Conservation (phyloP, 139 green algal species). For the Desmodesmus armatus region DNA sequence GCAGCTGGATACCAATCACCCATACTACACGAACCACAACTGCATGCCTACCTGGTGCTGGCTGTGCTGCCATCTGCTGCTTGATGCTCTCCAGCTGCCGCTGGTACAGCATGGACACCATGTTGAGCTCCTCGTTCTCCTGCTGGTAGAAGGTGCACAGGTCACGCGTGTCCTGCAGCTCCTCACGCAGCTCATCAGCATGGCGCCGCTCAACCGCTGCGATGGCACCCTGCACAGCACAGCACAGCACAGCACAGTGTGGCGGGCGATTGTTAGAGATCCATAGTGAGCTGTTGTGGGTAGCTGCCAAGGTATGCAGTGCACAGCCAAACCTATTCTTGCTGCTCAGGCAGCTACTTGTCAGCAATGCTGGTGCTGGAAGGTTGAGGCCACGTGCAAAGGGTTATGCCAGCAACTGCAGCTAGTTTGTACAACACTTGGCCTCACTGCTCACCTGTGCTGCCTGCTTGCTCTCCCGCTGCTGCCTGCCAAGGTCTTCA, state of each 20-base stretch:
- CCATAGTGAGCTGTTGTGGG: too few species aligned
- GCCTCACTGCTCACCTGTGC: conserved; percentile 28
- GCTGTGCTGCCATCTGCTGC: background rate
- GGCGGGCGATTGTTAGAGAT: too few species aligned
- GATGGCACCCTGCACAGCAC: background rate
- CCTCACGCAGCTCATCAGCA: conserved; percentile 11
- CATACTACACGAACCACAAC: too few species aligned
- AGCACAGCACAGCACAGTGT: background rate
- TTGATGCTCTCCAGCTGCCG: background rate
- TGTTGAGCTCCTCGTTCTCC: conserved; percentile 43
- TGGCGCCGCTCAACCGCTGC: conserved; percentile 29
- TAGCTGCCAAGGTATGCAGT: too few species aligned
- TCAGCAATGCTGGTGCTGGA: too few species aligned
- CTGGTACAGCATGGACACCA: conserved; percentile 4
- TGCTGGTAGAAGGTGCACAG: conserved; percentile 17
- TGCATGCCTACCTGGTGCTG: too few species aligned
- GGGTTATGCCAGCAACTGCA: too few species aligned
- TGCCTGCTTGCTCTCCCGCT: background rate
- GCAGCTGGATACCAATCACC: too few species aligned
- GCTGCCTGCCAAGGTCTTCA: conserved; percentile 33
- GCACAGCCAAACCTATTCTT: too few species aligned
- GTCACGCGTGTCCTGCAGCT: background rate
- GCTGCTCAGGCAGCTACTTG: too few species aligned
- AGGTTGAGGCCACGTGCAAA: too few species aligned
- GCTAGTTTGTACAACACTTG: too few species aligned